Conservation (phyloP, 345 rosid genomes). For the Dimocarpus longan region DNA sequence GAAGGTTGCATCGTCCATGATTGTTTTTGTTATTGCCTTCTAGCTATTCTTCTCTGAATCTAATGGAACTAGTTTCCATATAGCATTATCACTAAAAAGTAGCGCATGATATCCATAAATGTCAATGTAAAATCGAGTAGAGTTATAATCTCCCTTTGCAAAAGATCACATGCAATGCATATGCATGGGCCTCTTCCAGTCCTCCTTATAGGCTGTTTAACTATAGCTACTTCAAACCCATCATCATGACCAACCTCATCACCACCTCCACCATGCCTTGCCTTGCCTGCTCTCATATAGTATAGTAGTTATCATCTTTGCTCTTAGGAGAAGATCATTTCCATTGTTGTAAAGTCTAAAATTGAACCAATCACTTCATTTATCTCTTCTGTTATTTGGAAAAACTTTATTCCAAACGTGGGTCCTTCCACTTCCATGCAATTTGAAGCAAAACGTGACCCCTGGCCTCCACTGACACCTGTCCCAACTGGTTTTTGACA, state of each 20-base stretch:
- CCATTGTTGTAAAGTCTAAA: too few species aligned
- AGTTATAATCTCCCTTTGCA: too few species aligned
- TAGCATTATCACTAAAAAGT: too few species aligned
- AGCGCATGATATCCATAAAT: not conserved
- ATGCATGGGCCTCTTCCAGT: too few species aligned
- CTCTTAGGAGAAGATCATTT: too few species aligned
- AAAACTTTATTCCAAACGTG: not conserved
- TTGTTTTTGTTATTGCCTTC: too few species aligned
- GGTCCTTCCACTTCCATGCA: constrained; percentile 6
- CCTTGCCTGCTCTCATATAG: not conserved
- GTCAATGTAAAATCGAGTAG: not conserved
- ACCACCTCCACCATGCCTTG: not conserved
- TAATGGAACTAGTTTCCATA: too few species aligned
- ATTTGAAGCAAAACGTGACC: not conserved
- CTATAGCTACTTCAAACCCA: not conserved
- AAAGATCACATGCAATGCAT: too few species aligned
- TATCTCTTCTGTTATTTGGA: not conserved
- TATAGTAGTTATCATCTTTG: not conserved
- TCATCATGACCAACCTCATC: constrained; percentile 9
- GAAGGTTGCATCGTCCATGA: too few species aligned
- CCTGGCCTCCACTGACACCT: not conserved
- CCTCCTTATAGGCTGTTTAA: too few species aligned
- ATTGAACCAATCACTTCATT: not conserved
- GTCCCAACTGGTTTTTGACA: too few species aligned
- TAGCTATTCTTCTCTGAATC: too few species aligned